Base-by-base conservation (phyloP, 78 protist genomes). In the Guillardia theta region DNA sequence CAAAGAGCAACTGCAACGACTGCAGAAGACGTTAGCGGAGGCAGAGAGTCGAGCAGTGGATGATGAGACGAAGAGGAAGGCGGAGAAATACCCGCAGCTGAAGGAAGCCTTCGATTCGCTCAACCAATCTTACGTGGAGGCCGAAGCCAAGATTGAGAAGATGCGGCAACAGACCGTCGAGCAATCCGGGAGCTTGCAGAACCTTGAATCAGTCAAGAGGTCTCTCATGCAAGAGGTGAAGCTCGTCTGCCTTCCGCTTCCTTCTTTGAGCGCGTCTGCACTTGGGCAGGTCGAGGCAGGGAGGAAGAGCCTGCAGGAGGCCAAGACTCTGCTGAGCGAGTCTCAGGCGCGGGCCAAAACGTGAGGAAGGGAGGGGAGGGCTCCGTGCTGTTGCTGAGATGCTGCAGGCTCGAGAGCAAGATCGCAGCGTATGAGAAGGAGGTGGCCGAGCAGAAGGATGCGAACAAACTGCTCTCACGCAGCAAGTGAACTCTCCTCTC, bases 321-420 rank as follows among this genome's bases (percentile, higher is more conserved):
- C 15, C 24, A 37, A 43, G 48, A 37, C 6, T 8, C 39, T 44
- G 50, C 48, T 78, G 1, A 4, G 53, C 15, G 90, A 78, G 1
- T 45, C 48, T 19, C 33, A 12, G 48, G 33, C 22, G 8, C 27
- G 41, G 12, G 43, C 10, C 12, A 12, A 64, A 19, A 10, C 15
- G 58, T 50, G 58, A 19, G 30, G 30, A 50, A 19, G 58, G 30
- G 58, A 15, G 58, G 58, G 58, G 15, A 10, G 58, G 10, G 58
- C 58, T 19, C 15, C 58, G 15, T 50, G 58, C 30, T 50, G 58
- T 15, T 3, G 27, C 27, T 43, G 22, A 24, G 83, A 36, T 1
- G 41, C 36, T 70, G 33, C 41, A 15, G 41, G 83, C 44, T 70
- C 87, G 53, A 78, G 90, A 78, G 90, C 33, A 78, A 78, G 90